Base-by-base conservation (phyloP, 2,329 filamentous ascomycete species). In the Colletotrichum sp. region DNA sequence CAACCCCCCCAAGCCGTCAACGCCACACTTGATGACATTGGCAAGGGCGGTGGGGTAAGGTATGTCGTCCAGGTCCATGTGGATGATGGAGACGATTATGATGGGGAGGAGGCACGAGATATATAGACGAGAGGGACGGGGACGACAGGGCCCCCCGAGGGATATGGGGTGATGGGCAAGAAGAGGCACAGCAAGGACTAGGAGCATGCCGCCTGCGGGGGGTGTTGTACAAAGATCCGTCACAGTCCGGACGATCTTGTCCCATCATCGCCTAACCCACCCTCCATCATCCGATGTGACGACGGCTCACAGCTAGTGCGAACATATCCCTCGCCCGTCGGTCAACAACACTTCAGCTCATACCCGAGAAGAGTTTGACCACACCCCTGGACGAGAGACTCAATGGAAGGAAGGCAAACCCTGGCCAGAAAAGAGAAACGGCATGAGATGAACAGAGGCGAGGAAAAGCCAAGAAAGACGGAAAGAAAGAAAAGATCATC, bases 231-330 rank as follows among this genome's bases (percentile, higher is more conserved):
- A 68, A 60, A 74, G 74, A 74, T 69, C 71, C 74, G 59, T 62
- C 70, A 65, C 44, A 32, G 24, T 65, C 71, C 70, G 74, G 74
- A 73, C 70, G 74, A 76, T 76, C 74, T 76, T 74, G 65, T 65
- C 70, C 65, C 74, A 44, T 74, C 71, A 65, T 74, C 59, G 65
- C 44, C 64, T 60, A 76, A 74, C 57, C 39, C 28, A 55, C 39
- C 65, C 67, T 48, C 34, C 64, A 57, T 16, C 34, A 28, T 74
- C 64, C 65, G 59, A 73, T 65, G 59, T 59, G 65, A 76, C 71
- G 34, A 69, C 44, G 36, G 48, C 34, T 34, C 64, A 69, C n/a
- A 44, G 34, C 71, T 52, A 76, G 65, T 67, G 52, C 18, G 59
- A 62, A 44, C 39, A 68, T 64, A 62, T 65, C 70, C 74, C 64